phyloP scores from a whole-genome alignment of 257 asterid species.

The Hygrophila difformis region DNA sequence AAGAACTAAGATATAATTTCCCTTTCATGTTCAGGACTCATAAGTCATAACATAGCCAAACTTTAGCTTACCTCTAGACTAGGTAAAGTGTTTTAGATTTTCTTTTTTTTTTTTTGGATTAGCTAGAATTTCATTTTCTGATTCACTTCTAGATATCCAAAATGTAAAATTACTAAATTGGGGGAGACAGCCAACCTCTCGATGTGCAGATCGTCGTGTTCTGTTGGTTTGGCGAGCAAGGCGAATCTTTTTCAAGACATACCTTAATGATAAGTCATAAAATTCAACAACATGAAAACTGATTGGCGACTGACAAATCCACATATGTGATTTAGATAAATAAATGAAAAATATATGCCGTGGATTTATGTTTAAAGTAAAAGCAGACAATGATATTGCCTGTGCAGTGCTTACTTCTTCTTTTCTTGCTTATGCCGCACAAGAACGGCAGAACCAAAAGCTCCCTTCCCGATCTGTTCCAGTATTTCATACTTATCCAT shows the following conservation, averaged over 20 bases:
- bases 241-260: conserved; percentile 85
- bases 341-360: neutral
- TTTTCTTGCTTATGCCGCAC: conserved; percentile 80
- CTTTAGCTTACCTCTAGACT: no score
- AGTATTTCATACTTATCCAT: conserved; percentile 82
- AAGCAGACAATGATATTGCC: conserved; percentile 1
- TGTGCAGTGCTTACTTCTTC: conserved; percentile 51
- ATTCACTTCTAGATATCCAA: no score
- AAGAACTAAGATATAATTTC: no score
- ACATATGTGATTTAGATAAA: no score
- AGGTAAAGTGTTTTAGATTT: no score
- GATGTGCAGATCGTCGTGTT: conserved; percentile 95
- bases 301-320: no score
- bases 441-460: conserved; percentile 86
- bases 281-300: conserved; percentile 10
- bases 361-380: no score
- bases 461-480: conserved; percentile 95
- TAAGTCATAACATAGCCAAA: no score
- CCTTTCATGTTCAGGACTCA: no score
- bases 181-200: conserved; percentile 51
- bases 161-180: neutral
- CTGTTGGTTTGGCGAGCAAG: conserved; percentile 94
- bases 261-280: conserved; percentile 33
- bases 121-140: no score
- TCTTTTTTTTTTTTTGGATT: no score